Evolutionary conservation across 495 filamentous ascomycete genomes (phyloP).

Genomic region (Aspergillus homomorphus): DNA sequence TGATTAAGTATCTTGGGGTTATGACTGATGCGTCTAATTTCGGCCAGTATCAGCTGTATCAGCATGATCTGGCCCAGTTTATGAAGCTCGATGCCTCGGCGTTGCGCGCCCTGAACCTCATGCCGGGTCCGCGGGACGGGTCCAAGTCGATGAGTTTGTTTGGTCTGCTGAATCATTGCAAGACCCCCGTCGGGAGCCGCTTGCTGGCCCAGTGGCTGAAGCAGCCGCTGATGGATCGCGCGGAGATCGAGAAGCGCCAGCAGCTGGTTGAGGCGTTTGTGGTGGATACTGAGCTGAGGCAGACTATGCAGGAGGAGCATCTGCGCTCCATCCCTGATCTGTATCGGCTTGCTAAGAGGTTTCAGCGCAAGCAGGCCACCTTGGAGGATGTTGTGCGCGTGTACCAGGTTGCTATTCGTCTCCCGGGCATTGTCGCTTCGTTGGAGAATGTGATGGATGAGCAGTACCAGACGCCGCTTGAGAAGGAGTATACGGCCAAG

Average conservation of each 20-base stretch:
- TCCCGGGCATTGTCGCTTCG: constrained; percentile 86
- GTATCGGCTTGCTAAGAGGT: constrained; percentile 89
- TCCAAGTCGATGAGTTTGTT: constrained; percentile 97
- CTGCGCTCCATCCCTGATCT: constrained; percentile 91
- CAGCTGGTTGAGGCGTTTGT: constrained; percentile 95
- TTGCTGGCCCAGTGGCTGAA: constrained; percentile 96
- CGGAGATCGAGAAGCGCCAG: constrained; percentile 87
- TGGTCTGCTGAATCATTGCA: constrained; percentile 95
- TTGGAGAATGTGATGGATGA: constrained; percentile 96
- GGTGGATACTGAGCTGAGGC: constrained; percentile 86
- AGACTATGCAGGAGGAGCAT: constrained; percentile 98
- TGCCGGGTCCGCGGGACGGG: constrained; percentile 92
- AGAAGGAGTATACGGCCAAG: constrained; percentile 84
- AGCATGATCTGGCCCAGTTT: constrained; percentile 94
- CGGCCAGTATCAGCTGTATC: constrained; percentile 93
- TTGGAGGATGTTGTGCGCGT: constrained; percentile 93
- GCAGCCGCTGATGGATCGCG: constrained; percentile 90
- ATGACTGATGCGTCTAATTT: constrained; percentile 91
- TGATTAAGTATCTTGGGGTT: constrained; percentile 94
- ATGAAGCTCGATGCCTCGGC: constrained; percentile 99
- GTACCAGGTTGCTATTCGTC: constrained; percentile 88
- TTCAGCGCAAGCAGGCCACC: constrained; percentile 85
- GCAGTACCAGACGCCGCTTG: constrained; percentile 80
- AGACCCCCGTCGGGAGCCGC: constrained; percentile 88
- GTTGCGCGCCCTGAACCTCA: constrained; percentile 89